A percentile compares a stretch with the other conserved stretches of the same genome.
Conservation (phyloP, 2,329 filamentous ascomycete genomes). For the Botryotinia calthae region DNA sequence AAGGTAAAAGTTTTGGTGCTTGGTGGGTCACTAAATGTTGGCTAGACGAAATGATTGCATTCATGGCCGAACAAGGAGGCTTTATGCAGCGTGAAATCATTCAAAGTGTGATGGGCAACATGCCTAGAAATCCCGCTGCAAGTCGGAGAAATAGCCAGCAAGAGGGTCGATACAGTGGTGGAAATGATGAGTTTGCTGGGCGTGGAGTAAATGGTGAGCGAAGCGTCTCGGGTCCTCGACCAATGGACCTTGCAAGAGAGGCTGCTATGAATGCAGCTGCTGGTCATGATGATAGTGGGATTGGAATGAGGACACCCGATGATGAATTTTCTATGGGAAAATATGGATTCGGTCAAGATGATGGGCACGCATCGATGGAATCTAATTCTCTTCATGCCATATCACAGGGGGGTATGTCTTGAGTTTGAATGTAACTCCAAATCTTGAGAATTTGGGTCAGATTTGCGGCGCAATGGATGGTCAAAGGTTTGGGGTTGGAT, state of each 20-base stretch:
- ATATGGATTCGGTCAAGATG: constrained; percentile 45
- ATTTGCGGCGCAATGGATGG: constrained; percentile 16
- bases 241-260: constrained; percentile 44
- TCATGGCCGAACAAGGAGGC: constrained; percentile 84
- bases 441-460: constrained; percentile 1
- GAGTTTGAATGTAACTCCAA: not conserved
- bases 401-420: constrained; percentile 15
- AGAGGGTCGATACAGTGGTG: constrained; percentile 36
- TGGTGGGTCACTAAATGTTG: constrained; percentile 97
- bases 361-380: constrained; percentile 28
- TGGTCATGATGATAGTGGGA: constrained; percentile 70
- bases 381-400: constrained; percentile 26
- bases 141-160: constrained; percentile 32
- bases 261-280: constrained; percentile 47
- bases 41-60: constrained; percentile 90
- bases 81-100: constrained; percentile 65
- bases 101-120: constrained; percentile 37
- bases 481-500: constrained; percentile 16
- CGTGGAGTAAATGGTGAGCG: constrained; percentile 29
- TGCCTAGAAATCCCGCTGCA: constrained; percentile 26
- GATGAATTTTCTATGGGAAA: constrained; percentile 63
- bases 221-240: constrained; percentile 29
- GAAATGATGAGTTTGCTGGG: constrained; percentile 36
- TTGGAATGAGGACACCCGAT: constrained; percentile 66
- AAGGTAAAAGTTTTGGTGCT: constrained; percentile 78